A percentile compares a stretch with the other conserved stretches of the same genome.
Evolutionary conservation across 2,329 filamentous ascomycete species (phyloP).

Genomic region (Gnomoniopsis smithogilvyi): DNA sequence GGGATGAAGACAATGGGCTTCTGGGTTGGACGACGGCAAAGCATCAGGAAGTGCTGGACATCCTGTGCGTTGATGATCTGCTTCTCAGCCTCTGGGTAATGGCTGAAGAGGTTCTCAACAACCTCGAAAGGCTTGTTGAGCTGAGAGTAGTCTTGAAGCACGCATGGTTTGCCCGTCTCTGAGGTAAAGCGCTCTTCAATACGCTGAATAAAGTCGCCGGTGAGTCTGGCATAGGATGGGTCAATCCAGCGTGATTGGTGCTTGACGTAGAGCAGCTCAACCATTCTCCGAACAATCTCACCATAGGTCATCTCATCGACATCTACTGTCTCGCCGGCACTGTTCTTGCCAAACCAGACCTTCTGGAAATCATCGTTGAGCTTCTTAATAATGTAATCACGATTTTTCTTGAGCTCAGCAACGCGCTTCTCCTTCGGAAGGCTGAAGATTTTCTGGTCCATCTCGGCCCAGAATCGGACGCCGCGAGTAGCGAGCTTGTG

Average conservation of each 20-base stretch:
- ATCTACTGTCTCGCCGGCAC: conserved; percentile 75
- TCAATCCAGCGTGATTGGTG: conserved; percentile 93
- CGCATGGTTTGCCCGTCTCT: conserved; percentile 67
- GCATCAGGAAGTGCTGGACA: conserved; percentile 91
- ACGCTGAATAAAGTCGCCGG: conserved; percentile 93
- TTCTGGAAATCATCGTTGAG: conserved; percentile 96
- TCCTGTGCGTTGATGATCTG: conserved; percentile 98
- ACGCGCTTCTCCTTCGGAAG: conserved; percentile 93
- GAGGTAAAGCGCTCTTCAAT: conserved; percentile 93
- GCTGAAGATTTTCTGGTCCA: conserved; percentile 98
- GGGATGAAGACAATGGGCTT: conserved; percentile 98
- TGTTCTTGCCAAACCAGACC: conserved; percentile 91
- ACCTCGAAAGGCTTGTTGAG: conserved; percentile 77
- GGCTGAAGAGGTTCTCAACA: conserved; percentile 73
- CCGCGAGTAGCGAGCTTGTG: conserved; percentile 97
- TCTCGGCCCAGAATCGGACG: conserved; percentile 96
- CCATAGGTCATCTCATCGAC: conserved; percentile 95
- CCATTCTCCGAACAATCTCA: conserved; percentile 81
- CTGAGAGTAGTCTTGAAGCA: conserved; percentile 87
- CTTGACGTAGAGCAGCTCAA: conserved; percentile 87
- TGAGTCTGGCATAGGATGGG: conserved; percentile 74
- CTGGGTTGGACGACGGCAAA: conserved; percentile 88
- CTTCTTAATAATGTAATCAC: conserved; percentile 90
- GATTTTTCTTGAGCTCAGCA: conserved; percentile 81
- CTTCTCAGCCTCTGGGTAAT: conserved; percentile 80